A percentile compares a stretch with the other conserved stretches of the same genome.
These are phyloP conservation scores for Xylariaceae sp. DNA, from an alignment of 2,329 filamentous ascomycete species.

Conservation along the genomic window DNA sequence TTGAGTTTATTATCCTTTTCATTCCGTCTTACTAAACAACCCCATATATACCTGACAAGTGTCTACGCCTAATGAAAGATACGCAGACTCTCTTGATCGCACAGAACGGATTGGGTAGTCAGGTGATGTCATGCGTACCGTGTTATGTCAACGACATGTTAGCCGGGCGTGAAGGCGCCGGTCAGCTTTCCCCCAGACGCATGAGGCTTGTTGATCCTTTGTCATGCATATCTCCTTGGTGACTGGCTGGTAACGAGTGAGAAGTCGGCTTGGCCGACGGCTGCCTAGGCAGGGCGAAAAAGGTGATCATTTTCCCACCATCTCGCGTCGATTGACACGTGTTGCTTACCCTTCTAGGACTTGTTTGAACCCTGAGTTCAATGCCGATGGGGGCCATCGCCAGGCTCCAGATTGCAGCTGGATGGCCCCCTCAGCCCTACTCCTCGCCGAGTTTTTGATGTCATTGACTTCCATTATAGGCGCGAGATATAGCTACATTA, in stretches of 20 bases:
- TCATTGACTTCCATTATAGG: neutral
- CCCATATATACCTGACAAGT: slow-evolving; percentile 5
- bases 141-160: neutral
- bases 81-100: neutral
- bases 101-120: neutral
- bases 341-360: neutral
- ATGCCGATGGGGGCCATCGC: neutral
- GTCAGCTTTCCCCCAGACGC: neutral
- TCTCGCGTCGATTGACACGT: neutral
- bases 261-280: neutral
- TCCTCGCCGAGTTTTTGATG: neutral
- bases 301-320: neutral
- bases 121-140: neutral
- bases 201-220: neutral
- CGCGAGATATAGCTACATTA: neutral
- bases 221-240: neutral
- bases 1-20: too few species aligned
- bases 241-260: slow-evolving; percentile 5
- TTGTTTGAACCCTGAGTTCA: neutral
- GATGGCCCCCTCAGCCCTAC: neutral
- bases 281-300: neutral
- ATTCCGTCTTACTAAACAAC: too few species aligned
- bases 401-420: slow-evolving; percentile 7
- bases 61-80: neutral
- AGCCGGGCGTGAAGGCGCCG: slow-evolving; percentile 7